These are phyloP conservation scores for Acanthamoeba sp. DNA, from an alignment of 208 protist species.

Conservation along the genomic window DNA sequence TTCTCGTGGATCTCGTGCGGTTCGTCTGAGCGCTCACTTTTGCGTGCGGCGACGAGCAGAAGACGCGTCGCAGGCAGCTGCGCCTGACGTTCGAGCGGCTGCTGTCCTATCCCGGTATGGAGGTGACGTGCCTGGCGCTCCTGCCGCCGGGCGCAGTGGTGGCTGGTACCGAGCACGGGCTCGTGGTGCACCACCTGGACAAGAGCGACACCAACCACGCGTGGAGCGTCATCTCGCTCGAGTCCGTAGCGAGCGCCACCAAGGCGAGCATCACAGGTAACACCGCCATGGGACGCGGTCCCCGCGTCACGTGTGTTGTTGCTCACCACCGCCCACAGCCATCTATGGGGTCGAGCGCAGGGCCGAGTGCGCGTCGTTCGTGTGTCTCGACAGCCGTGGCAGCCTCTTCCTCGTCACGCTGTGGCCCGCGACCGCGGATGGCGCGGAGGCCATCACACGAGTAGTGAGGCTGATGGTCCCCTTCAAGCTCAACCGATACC, in stretches of 20 bases:
- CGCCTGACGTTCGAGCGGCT: constrained; percentile 54
- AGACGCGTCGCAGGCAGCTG: background rate
- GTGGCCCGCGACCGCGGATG: background rate
- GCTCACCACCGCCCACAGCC: background rate
- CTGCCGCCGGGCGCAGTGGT: background rate
- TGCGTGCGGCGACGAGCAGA: background rate
- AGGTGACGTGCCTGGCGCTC: constrained; percentile 35
- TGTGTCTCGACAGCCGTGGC: constrained; percentile 27
- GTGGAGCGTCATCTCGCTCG: constrained; percentile 6
- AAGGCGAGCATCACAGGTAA: background rate
- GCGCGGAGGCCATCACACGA: background rate
- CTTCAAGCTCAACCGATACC: constrained; percentile 31
- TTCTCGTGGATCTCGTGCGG: background rate
- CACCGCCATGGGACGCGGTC: too few relatives aligned
- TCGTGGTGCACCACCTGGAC: constrained; percentile 21
- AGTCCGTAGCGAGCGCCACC: background rate
- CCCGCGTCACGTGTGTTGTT: too few relatives aligned
- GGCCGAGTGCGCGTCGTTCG: background rate
- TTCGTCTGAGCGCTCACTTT: background rate
- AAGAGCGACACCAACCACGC: constrained; percentile 39
- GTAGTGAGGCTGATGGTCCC: background rate
- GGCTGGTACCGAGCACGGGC: constrained; percentile 43
- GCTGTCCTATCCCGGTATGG: constrained; percentile 31
- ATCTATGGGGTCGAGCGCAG: constrained; percentile 11
- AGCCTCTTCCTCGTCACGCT: constrained; percentile 13